Evolutionary conservation across 208 protist genomes (phyloP), one percentile per base, ranked within the genome.

Genomic region (Acanthamoeba culbertsoni): DNA sequence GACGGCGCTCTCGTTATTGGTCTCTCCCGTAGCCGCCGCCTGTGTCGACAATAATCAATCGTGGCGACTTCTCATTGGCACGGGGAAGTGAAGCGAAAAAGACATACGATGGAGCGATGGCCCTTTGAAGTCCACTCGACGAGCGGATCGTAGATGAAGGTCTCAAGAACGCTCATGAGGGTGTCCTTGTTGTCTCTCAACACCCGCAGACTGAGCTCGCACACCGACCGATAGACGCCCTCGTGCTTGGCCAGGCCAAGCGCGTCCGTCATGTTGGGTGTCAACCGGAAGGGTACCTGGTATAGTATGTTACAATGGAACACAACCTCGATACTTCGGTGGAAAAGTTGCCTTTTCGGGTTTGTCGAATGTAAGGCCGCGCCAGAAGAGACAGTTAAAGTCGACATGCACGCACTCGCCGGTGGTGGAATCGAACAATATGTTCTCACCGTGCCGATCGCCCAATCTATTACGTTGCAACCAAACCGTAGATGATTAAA

Each of bases 261-360:
- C 7, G 98, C 98, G 40, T 94, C 91, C n/a, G 99, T 97, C 8
- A 99, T 93, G 95, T 99, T 99, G 20, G 98, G 97, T 18, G 99
- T 99, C 23, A 99, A 94, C 6, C 99, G 96, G 94, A 99, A 99
- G 20, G 99, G 99, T 14, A 99, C 98, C 98, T 31, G 99, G 99
- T 14, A 98, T 95, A 5, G 93, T 97, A 40, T 98, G 98, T 95
- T 99, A 99, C 14, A 97, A 98, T 92, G 99, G 1, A 63, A 31
- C 89, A 71, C 8, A 73, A 33, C 23, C 59, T 46, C 68, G 26
- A 4, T 31, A 5, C 26, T 48, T 46, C 7, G 26, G 0, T n/a
- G 0, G 18, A 7, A 8, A 16, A 42, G 35, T 0, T 23, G 35
- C 63, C 55, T 45, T 93, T 20, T 55, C 48, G 28, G 53, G 48